Evolutionary conservation across 2,329 filamentous ascomycete species (phyloP), one percentile per base, ranked within the genome.

Genomic region (Penicillium sp.): DNA sequence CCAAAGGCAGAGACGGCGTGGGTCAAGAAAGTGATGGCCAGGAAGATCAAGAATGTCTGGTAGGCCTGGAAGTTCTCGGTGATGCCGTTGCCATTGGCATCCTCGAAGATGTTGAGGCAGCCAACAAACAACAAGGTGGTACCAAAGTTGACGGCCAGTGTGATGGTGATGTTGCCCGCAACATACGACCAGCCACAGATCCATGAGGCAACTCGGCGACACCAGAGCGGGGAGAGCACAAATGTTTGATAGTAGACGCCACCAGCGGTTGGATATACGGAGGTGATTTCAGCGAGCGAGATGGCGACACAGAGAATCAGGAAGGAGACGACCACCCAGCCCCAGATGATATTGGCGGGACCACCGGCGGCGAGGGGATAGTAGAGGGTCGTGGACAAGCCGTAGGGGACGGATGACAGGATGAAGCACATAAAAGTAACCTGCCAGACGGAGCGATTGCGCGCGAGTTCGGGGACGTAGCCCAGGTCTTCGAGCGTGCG

Each of bases 161-260:
- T 87, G 42, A 87, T 91, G 55, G 87, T 90, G 68, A 90, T 87
- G 74, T 91, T 91, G 56, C 88, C 89, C 49, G 90, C 84, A 21
- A 89, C 81, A 67, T 88, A 90, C 17, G 86, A 69, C 85, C 86
- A 89, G 4, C 86, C 86, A 4, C 84, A 86, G 23, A 87, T 81
- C 80, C 84, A 89, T 8, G 79, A 83, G 7, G 85, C 81, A 34
- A 88, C 78, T 2, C 84, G 84, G 8, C 85, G 84, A 70, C 81
- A 88, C 65, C 84, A 76, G 24, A 77, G 78, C 0, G 84, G 85
- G 1, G 80, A 78, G 18, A 89, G 75, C 79, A 88, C 84, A 2
- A 85, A 84, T 39, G 80, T 84, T 78, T 80, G 81, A 71, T 88
- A 88, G 68, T 89, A 89, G 7, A 87, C 84, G 15, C 84, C 84